phyloP scores from a whole-genome alignment of 305 asterid genomes.

The Fraxinus ornus region DNA sequence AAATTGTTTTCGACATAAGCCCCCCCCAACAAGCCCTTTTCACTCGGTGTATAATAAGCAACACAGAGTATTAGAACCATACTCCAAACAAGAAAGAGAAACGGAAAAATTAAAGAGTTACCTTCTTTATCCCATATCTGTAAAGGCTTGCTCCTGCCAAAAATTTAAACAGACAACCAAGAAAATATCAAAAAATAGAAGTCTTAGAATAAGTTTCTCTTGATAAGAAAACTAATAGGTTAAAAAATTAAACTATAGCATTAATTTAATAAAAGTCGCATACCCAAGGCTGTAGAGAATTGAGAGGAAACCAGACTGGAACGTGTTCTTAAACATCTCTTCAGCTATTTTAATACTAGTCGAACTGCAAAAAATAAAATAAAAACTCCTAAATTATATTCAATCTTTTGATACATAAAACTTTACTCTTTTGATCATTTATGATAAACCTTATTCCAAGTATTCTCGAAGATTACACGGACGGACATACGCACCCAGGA shows the following conservation, averaged over 20 bases:
- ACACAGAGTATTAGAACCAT: neutral
- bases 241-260: neutral
- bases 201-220: neutral
- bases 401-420: neutral
- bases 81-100: neutral
- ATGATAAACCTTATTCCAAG: neutral
- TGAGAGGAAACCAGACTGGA: slow-evolving; percentile 91
- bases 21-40: neutral
- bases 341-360: slow-evolving; percentile 23
- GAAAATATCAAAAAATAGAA: neutral
- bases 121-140: slow-evolving; percentile 99
- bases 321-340: slow-evolving; percentile 89
- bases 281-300: slow-evolving; percentile 96
- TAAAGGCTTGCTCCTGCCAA: slow-evolving; percentile 87
- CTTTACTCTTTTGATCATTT: neutral
- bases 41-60: neutral
- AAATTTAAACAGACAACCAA: slow-evolving; percentile 14
- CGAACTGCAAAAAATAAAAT: slow-evolving; percentile 10
- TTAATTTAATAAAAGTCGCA: slow-evolving; percentile 12
- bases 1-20: neutral
- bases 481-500: neutral
- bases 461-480: neutral
- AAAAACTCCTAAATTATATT: neutral
- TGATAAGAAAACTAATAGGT: neutral
- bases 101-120: slow-evolving; percentile 7